Percentiles rank a stretch among this genome's conserved stretches.
phyloP scores from a whole-genome alignment of 768 basidiomycete species.

The Amanita inopinata region DNA sequence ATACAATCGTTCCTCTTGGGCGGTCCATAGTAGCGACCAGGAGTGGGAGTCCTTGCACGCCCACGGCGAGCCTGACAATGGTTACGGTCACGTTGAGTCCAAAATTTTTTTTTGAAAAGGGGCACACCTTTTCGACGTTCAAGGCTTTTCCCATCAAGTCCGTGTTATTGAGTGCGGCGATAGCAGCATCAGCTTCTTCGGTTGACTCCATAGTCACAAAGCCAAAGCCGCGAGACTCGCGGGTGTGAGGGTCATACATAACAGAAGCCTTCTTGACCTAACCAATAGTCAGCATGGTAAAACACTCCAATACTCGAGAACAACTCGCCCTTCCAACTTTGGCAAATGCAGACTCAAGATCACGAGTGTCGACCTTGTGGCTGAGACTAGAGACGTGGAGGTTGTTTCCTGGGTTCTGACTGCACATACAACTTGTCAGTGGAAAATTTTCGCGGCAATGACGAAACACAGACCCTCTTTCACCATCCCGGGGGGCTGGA shows the following conservation, averaged over 20 bases:
- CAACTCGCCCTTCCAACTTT: conserved; percentile 51
- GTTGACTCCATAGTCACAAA: conserved; percentile 66
- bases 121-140: conserved; percentile 75
- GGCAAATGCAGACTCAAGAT: conserved; percentile 81
- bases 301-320: background rate
- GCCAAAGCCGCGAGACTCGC: conserved; percentile 62
- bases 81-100: background rate
- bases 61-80: conserved; percentile 69
- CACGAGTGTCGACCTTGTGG: conserved; percentile 61
- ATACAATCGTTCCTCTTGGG: conserved; percentile 69
- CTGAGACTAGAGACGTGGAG: conserved; percentile 52
- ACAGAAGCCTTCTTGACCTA: conserved; percentile 69
- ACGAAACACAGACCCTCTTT: conserved; percentile 47
- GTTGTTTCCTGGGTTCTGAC: conserved; percentile 61
- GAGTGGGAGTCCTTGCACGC: conserved; percentile 86
- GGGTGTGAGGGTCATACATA: conserved; percentile 64
- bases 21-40: conserved; percentile 90
- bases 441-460: no score
- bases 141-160: conserved; percentile 83
- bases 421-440: no score
- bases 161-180: conserved; percentile 73
- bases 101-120: background rate
- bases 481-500: conserved; percentile 38
- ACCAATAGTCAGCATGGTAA: background rate
- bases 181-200: conserved; percentile 89